Percentiles rank a stretch among this genome's conserved stretches.
phyloP scores from a whole-genome alignment of 306 rosid species.

The Lathyrus oleraceus region DNA sequence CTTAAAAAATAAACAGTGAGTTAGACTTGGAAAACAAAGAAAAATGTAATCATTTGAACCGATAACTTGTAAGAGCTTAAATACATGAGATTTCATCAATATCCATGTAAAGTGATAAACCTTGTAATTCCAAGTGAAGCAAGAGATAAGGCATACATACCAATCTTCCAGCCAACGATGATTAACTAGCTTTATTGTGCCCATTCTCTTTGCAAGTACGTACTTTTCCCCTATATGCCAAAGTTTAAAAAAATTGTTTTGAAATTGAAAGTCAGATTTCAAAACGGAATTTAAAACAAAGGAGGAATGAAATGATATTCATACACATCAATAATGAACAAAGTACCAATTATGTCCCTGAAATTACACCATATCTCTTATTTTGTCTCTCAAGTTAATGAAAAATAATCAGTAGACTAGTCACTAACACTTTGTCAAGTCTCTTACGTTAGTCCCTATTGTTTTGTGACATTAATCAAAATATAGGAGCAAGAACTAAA shows the following conservation, averaged over 20 bases:
- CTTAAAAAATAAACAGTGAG: slow-evolving; percentile 47
- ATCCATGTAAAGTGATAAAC: neutral
- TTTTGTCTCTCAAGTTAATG: neutral
- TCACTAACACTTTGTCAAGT: neutral
- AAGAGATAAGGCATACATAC: slow-evolving; percentile 40
- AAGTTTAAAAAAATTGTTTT: slow-evolving; percentile 6
- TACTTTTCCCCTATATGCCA: slow-evolving; percentile 77
- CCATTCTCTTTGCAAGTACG: slow-evolving; percentile 75
- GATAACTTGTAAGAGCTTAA: slow-evolving; percentile 23
- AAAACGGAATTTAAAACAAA: neutral
- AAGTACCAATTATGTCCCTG: neutral
- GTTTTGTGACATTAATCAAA: neutral
- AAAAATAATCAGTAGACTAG: neutral
- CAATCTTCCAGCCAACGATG: slow-evolving; percentile 96
- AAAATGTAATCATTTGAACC: neutral
- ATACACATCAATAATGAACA: slow-evolving; percentile 8
- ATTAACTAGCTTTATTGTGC: slow-evolving; percentile 73
- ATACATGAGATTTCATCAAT: slow-evolving; percentile 22
- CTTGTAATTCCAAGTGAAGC: slow-evolving; percentile 2
- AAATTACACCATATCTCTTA: neutral
- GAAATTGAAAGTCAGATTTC: neutral
- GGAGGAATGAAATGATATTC: neutral
- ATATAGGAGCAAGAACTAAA: neutral
- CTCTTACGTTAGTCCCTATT: neutral
- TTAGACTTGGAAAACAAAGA: slow-evolving; percentile 13